These are phyloP conservation scores for Penicillium sclerotiorum DNA, from an alignment of 2,329 filamentous ascomycete species.

Conservation along the genomic window DNA sequence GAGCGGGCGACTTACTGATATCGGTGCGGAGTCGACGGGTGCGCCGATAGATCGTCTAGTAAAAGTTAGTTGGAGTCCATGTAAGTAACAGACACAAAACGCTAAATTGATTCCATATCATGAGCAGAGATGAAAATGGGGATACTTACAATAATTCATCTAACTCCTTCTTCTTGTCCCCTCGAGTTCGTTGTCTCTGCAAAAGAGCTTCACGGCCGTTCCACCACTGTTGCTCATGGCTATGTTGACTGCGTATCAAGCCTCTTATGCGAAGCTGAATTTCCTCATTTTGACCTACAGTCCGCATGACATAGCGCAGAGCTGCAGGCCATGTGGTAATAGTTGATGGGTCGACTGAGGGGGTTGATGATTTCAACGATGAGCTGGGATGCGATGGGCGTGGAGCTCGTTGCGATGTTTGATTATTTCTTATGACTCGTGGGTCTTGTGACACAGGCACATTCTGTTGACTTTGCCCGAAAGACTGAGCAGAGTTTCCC, in stretches of 20 bases:
- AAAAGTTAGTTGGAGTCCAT: neutral
- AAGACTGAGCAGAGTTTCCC: neutral
- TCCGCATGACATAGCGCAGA: conserved; percentile 54
- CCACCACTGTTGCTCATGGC: conserved; percentile 66
- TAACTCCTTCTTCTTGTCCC: conserved; percentile 56
- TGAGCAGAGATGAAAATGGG: neutral
- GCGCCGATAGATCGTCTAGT: conserved; percentile 51
- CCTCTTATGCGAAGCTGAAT: conserved; percentile 52
- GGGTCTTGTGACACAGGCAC: neutral
- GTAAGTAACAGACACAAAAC: neutral
- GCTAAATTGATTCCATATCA: neutral
- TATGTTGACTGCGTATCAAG: conserved; percentile 65
- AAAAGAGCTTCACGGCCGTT: conserved; percentile 55
- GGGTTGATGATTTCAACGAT: conserved; percentile 11
- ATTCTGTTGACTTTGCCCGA: neutral
- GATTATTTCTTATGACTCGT: neutral
- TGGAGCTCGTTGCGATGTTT: conserved; percentile 4
- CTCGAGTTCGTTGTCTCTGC: conserved; percentile 54
- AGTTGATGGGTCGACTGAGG: conserved; percentile 43
- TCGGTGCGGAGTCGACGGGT: conserved; percentile 34
- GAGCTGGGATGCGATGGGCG: conserved; percentile 6
- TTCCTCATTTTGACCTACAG: conserved; percentile 49
- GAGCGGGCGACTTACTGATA: conserved; percentile 31
- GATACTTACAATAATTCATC: conserved; percentile 57
- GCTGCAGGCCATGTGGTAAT: conserved; percentile 57